Conservation (phyloP, 352 stramenopile species). For the Globisporangium polare region DNA sequence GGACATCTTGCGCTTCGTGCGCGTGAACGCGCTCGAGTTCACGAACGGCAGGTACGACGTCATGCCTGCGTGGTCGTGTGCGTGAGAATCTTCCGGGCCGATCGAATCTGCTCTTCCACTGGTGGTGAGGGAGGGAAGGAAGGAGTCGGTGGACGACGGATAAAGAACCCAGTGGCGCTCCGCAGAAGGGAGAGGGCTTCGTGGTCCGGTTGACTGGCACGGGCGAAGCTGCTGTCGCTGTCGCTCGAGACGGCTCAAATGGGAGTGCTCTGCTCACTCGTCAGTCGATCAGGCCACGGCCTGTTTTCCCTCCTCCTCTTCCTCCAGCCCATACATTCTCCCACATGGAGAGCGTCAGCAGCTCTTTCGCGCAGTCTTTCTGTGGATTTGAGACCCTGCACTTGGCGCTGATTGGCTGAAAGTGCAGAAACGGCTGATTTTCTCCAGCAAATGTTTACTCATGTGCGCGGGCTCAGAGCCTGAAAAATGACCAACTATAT, state of each 20-base stretch:
- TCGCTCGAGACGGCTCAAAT: constrained; percentile 3
- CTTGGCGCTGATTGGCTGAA: constrained; percentile 1
- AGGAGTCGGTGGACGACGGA: neutral
- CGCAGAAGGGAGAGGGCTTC: neutral
- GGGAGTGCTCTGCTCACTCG: neutral
- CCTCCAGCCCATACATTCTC: constrained; percentile 6
- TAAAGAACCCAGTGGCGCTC: neutral
- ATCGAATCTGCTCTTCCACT: neutral
- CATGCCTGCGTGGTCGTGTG: constrained; percentile 6
- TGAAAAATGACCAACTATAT: no score
- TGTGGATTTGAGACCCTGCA: neutral
- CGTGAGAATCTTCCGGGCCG: neutral
- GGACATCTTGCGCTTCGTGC: constrained; percentile 63
- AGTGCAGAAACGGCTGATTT: neutral
- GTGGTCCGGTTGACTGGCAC: neutral
- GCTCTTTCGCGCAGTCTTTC: constrained; percentile 5
- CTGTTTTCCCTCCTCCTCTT: neutral
- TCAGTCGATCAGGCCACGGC: neutral
- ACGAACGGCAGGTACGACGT: constrained; percentile 22
- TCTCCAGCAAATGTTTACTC: neutral
- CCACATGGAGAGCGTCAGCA: constrained; percentile 1
- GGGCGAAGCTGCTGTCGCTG: neutral
- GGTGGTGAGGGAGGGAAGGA: neutral
- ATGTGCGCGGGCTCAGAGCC: neutral
- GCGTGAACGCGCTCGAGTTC: constrained; percentile 18